Evolutionary conservation across 2,329 filamentous ascomycete genomes (phyloP).

Genomic region (Claviceps capensis): DNA sequence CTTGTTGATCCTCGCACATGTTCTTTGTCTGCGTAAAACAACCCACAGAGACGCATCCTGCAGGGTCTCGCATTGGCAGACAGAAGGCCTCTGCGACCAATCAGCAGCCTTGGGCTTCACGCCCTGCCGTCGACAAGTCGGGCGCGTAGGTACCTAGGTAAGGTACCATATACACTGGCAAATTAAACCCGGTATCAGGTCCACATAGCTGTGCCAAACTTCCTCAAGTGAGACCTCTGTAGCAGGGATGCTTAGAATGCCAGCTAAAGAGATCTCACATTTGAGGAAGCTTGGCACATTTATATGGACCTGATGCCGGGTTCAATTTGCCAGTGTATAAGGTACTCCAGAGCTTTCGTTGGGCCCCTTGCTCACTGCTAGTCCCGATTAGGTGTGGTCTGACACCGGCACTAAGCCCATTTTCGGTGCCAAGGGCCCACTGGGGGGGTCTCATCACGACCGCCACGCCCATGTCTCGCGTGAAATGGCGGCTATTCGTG

Average conservation of each 20-base stretch:
- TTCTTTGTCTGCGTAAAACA: background rate
- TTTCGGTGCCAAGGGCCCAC: constrained; percentile 13
- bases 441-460: constrained; percentile 7
- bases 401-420: constrained; percentile 19
- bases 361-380: constrained; percentile 7
- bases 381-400: constrained; percentile 13
- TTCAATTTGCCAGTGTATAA: too few relatives aligned
- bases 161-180: too few relatives aligned
- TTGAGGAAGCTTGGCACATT: too few relatives aligned
- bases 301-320: too few relatives aligned
- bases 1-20: background rate
- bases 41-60: background rate
- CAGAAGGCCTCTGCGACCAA: background rate
- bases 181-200: too few relatives aligned
- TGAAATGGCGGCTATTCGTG: background rate
- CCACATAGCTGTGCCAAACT: too few relatives aligned
- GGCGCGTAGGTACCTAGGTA: background rate
- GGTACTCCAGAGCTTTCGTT: background rate
- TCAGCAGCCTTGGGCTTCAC: background rate
- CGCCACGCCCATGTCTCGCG: constrained; percentile 5
- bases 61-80: constrained; percentile 4
- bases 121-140: background rate
- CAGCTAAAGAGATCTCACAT: too few relatives aligned
- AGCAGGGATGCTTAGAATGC: too few relatives aligned
- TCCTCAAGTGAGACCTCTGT: too few relatives aligned